These are phyloP conservation scores for Gynostemma pentaphyllum DNA, from an alignment of 306 rosid genomes.

Conservation along the genomic window DNA sequence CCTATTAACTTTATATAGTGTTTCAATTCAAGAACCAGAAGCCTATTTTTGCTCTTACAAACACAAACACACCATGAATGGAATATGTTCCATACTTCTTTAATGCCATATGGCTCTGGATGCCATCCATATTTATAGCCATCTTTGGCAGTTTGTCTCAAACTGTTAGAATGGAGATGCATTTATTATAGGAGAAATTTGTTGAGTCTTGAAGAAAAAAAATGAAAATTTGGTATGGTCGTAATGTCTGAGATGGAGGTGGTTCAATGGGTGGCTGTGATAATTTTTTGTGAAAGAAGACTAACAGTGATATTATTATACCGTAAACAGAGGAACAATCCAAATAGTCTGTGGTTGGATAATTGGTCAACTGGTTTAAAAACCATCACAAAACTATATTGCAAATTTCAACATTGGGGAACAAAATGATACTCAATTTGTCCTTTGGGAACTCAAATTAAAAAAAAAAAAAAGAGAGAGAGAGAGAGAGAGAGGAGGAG, in stretches of 20 bases:
- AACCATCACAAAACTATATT: not conserved
- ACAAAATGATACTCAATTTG: not conserved
- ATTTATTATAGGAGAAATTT: not conserved
- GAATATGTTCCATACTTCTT: not conserved
- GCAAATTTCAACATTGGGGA: not conserved
- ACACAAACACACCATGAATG: not conserved
- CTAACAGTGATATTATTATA: not conserved
- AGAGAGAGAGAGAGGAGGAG: too few relatives aligned
- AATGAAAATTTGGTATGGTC: not conserved
- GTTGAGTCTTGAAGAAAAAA: not conserved
- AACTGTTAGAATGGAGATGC: too few relatives aligned
- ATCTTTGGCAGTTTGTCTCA: too few relatives aligned
- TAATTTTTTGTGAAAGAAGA: not conserved
- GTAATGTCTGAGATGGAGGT: not conserved
- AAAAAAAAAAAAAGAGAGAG: too few relatives aligned
- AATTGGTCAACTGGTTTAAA: conserved; percentile 6
- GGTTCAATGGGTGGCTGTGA: not conserved
- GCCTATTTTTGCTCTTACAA: too few relatives aligned
- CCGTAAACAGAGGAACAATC: not conserved
- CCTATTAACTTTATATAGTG: too few relatives aligned
- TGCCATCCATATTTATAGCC: not conserved
- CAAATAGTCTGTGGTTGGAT: not conserved
- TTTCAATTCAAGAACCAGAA: too few relatives aligned
- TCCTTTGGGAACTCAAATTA: not conserved
- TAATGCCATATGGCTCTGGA: not conserved